A percentile compares a stretch with the other conserved stretches of the same genome.
phyloP scores from a whole-genome alignment of 116 monocot genomes.

The Dioscorea cayenensis region DNA sequence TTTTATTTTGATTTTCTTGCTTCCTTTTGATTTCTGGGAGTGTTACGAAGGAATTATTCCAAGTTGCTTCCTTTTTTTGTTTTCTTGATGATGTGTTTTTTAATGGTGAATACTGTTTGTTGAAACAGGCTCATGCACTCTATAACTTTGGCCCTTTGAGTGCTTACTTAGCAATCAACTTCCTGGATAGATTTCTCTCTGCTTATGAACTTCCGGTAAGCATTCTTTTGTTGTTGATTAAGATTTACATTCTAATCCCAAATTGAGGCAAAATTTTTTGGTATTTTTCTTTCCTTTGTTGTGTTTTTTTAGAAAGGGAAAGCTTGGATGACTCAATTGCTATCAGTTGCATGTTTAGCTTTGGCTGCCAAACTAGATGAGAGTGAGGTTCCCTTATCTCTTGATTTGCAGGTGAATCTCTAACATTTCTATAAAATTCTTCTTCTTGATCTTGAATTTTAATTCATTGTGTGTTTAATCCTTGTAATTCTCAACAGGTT shows the following conservation, averaged over 20 bases:
- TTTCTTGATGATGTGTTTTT: neutral
- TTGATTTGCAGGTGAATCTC: constrained; percentile 58
- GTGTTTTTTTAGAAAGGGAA: constrained; percentile 43
- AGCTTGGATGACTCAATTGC: constrained; percentile 65
- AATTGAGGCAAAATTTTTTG: neutral
- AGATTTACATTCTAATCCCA: too few species aligned
- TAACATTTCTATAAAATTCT: neutral
- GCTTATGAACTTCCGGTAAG: constrained; percentile 46
- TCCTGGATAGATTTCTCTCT: constrained; percentile 54
- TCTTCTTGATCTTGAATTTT: too few species aligned
- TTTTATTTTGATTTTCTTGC: too few species aligned
- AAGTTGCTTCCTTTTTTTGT: neutral
- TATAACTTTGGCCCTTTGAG: constrained; percentile 47
- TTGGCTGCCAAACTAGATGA: constrained; percentile 78
- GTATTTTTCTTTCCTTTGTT: neutral
- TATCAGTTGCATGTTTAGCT: constrained; percentile 73
- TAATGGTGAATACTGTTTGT: neutral
- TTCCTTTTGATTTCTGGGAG: too few species aligned
- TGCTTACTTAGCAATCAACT: constrained; percentile 56
- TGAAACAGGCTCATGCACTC: constrained; percentile 48
- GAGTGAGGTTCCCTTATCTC: constrained; percentile 40
- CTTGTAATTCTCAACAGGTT: constrained; percentile 23
- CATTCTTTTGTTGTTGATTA: neutral
- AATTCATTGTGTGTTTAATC: neutral
- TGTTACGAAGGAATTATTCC: too few species aligned